Percentiles rank a stretch among this genome's conserved stretches.
Evolutionary conservation across 2,329 filamentous ascomycete genomes (phyloP).

Genomic region (Trichoderma sp.): DNA sequence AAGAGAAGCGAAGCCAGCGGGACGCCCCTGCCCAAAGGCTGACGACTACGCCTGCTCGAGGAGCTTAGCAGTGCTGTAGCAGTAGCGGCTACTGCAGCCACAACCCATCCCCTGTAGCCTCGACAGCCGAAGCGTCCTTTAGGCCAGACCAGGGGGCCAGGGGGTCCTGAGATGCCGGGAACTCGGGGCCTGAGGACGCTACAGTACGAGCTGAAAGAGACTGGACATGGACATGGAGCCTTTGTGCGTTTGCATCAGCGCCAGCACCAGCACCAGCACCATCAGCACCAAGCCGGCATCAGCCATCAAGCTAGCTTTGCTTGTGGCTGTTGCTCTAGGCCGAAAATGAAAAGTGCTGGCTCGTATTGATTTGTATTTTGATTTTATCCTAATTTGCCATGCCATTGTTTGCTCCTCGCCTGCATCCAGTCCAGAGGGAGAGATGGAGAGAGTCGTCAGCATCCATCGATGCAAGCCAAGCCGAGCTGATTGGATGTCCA

Average conservation of each 20-base stretch:
- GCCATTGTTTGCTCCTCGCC: background rate
- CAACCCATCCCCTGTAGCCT: background rate
- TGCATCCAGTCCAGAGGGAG: background rate
- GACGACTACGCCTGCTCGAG: background rate
- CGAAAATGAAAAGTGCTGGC: background rate
- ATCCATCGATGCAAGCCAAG: background rate
- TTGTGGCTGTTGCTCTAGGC: background rate
- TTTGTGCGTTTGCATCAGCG: background rate
- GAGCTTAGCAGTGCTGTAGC: background rate
- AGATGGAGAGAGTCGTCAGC: background rate
- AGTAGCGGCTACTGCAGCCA: background rate
- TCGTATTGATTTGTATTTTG: background rate
- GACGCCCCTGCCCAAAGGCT: background rate
- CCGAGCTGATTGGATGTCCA: background rate
- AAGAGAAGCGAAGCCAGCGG: background rate
- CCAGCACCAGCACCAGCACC: background rate
- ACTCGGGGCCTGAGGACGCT: background rate
- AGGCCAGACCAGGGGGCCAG: background rate
- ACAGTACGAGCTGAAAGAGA: background rate
- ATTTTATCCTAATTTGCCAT: background rate
- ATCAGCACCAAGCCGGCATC: background rate
- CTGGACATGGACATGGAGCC: background rate
- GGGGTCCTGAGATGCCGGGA: background rate
- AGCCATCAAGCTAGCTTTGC: background rate
- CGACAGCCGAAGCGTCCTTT: background rate